These are phyloP conservation scores for Penicillium rolfsii DNA, from an alignment of 2,329 filamentous ascomycete species.

Conservation along the genomic window DNA sequence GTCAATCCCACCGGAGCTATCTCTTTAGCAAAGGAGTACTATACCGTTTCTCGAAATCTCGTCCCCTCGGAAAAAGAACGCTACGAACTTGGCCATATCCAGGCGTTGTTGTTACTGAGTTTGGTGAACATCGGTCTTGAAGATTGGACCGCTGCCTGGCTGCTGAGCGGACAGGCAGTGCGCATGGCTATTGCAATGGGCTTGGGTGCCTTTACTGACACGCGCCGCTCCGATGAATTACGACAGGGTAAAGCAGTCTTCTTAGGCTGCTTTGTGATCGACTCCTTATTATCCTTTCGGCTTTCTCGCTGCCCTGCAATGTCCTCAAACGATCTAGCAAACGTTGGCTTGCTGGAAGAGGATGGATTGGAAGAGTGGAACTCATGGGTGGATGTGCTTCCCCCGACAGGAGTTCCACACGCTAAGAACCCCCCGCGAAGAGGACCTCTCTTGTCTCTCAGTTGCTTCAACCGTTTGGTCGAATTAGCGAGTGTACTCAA, in stretches of 20 bases:
- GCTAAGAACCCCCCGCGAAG: constrained; percentile 36
- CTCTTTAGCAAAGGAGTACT: constrained; percentile 40
- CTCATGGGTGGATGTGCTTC: constrained; percentile 62
- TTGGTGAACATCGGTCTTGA: constrained; percentile 55
- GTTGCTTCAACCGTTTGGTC: constrained; percentile 58
- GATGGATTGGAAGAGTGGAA: constrained; percentile 76
- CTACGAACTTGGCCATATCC: constrained; percentile 48
- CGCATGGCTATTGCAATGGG: constrained; percentile 51
- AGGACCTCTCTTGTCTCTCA: constrained; percentile 51
- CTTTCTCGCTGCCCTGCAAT: constrained; percentile 53
- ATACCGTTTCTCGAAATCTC: constrained; percentile 39
- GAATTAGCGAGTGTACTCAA: constrained; percentile 45
- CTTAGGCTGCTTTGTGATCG: constrained; percentile 58
- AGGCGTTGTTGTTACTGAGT: constrained; percentile 51
- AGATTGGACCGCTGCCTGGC: constrained; percentile 56
- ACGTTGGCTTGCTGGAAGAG: constrained; percentile 60
- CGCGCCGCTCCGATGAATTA: constrained; percentile 36
- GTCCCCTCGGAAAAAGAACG: constrained; percentile 46
- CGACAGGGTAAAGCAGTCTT: constrained; percentile 50
- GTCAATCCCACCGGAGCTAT: constrained; percentile 24
- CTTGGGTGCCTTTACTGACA: constrained; percentile 33
- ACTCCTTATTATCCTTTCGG: constrained; percentile 55
- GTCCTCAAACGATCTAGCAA: constrained; percentile 50
- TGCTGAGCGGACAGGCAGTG: constrained; percentile 56
- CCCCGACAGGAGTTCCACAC: constrained; percentile 34